Evolutionary conservation across 306 rosid species (phyloP), one percentile per base, ranked within the genome.

Genomic region (Dicorynia guianensis): DNA sequence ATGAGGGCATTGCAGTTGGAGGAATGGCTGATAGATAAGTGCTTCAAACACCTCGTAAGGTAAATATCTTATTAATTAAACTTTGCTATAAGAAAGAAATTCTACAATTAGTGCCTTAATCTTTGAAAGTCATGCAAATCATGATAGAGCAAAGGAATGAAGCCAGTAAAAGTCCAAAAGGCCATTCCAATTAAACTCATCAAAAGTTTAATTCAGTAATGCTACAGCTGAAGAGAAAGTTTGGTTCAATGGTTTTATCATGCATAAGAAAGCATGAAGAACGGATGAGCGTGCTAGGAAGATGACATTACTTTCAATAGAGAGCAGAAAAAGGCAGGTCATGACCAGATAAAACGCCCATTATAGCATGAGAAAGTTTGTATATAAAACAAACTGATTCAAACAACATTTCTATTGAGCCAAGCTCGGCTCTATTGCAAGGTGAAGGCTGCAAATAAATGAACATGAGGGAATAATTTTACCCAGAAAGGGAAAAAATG

Each of bases 161-260:
- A 25, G 2, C 30, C 30, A 25, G 30, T 25, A 25, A 25, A 25
- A 25, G 30, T 25, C 30, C 30, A 25, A 25, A 25, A 25, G 30
- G 30, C 2, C 30, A 25, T 25, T 25, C 30, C 30, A 25, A 25
- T 25, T 25, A 25, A 25, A 25, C 30, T 25, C 30, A 25, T 25
- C 30, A 25, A 25, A 25, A 25, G 30, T 25, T 25, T 25, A 25
- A 25, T 25, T 25, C 30, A 25, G 30, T 25, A 25, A 25, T 53
- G 7, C 52, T 39, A 49, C n/a, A 20, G 71, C 36, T 49, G 18
- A 11, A 50, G 48, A 60, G 43, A 53, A 12, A 12, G 63, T 63
- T 52, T 63, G 65, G 55, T 11, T 75, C 52, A 50, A 75, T 11
- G 57, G 39, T 25, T 25, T 25, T 25, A 25, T 25, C 30, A 74